These are phyloP conservation scores for Chloris gayana DNA, from an alignment of 176 grass and related monocot genomes.

Conservation along the genomic window DNA sequence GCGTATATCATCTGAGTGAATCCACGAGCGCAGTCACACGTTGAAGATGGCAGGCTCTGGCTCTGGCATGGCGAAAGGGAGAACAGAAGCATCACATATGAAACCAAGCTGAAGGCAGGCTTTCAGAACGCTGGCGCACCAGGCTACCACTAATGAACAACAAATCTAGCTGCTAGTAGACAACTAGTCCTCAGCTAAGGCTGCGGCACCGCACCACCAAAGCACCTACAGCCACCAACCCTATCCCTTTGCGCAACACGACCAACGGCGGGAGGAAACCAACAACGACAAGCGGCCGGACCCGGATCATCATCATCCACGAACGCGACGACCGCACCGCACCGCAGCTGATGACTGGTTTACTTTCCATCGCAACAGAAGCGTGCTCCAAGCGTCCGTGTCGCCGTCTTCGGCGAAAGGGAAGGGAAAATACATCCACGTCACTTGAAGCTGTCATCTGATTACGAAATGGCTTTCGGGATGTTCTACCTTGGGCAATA, in stretches of 20 bases:
- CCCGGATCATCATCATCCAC: background rate
- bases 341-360: background rate
- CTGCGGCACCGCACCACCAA: background rate
- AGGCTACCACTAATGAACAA: conserved; percentile 26
- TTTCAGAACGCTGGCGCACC: conserved; percentile 18
- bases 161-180: conserved; percentile 25
- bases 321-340: background rate
- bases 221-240: background rate
- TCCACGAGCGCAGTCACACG: conserved; percentile 8
- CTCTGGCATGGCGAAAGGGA: background rate
- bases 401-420: background rate
- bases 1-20: background rate
- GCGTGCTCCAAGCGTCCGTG: background rate
- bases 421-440: background rate
- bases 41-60: background rate
- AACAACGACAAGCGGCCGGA: background rate
- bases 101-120: conserved; percentile 21
- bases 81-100: conserved; percentile 7
- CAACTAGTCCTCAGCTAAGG: background rate
- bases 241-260: background rate
- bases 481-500: background rate
- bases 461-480: background rate
- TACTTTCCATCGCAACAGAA: background rate
- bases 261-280: background rate
- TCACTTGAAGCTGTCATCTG: background rate